Conservation (phyloP, 164 flowering plant genomes). For the Houttuynia cordata region DNA sequence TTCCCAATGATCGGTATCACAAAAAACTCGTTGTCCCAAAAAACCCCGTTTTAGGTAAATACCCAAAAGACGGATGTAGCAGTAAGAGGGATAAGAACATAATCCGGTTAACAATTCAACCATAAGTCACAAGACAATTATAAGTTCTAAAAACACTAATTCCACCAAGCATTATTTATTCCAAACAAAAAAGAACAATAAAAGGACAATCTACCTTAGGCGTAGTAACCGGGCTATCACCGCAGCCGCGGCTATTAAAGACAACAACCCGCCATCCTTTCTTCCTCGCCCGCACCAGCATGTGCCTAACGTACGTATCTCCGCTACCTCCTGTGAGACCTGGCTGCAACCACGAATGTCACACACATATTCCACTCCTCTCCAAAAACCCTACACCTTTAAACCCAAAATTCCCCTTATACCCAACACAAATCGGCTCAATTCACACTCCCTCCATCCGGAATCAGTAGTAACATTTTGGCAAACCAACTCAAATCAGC, state of each 20-base stretch:
- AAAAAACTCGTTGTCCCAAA: no score
- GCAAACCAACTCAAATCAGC: no score
- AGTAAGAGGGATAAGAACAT: no score
- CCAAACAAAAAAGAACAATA: not conserved
- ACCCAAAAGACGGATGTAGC: no score
- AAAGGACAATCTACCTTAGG: constrained; percentile 45
- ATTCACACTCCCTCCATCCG: no score
- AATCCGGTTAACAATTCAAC: no score
- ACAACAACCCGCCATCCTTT: constrained; percentile 81
- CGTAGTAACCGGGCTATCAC: constrained; percentile 71
- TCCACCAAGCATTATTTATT: no score
- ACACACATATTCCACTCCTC: not conserved
- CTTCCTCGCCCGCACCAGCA: constrained; percentile 60
- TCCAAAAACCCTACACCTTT: no score
- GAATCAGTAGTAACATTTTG: no score
- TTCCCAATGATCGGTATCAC: no score
- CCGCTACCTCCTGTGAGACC: constrained; percentile 92
- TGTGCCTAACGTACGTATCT: constrained; percentile 82
- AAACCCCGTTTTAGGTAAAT: no score
- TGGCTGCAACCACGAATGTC: constrained; percentile 40
- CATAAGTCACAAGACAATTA: no score
- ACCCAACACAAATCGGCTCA: not conserved
- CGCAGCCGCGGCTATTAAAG: constrained; percentile 94
- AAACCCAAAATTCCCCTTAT: not conserved
- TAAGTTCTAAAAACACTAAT: not conserved